Base-by-base conservation (phyloP, 495 filamentous ascomycete species). In the Daldinia decipiens region DNA sequence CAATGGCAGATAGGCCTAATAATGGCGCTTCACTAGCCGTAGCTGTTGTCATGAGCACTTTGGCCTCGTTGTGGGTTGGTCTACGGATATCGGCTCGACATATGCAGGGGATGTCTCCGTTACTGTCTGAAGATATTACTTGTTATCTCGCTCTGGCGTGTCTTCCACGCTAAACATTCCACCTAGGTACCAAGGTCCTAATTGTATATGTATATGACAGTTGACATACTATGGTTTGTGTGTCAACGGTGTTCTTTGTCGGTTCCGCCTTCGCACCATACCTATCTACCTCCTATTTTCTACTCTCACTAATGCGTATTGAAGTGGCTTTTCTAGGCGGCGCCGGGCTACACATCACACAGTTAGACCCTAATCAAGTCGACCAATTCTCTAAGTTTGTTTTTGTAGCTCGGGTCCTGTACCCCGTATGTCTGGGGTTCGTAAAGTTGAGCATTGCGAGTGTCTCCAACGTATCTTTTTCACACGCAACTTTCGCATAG, bases 401-500 rank as follows among this genome's bases (percentile, higher is more conserved):
- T 0, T n/a, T 39, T 39, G 13, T 4, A 2, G 38, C 38, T n/a
- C 38, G n/a, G 0, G 38, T 39, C 1, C 5, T 39, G 38, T 39
- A 5, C 1, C 13, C 38, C 38, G 13, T n/a, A n/a, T 39, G 13
- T n/a, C 2, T 39, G 38, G 38, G 38, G 12, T 5, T 39, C 3
- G 1, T n/a, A 39, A 39, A 39, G 6, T 39, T 39, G n/a, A 39
- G 38, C 38, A 39, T 39, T 39, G 38, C 38, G 38, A 39, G 5
- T 39, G 38, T 39, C 38, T 39, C 38, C 38, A 39, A 39, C 38
- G 38, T 39, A n/a, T 39, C 38, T 39, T 39, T n/a, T 39, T 39
- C 6, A 39, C 4, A 2, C 38, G 38, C 4, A 1, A 0, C 1
- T 39, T 39, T 39, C 38, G 13, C 13, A 39, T 39, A 39, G 38